Evolutionary conservation across 2,329 filamentous ascomycete genomes (phyloP).

Genomic region (Scedosporium boydii): DNA sequence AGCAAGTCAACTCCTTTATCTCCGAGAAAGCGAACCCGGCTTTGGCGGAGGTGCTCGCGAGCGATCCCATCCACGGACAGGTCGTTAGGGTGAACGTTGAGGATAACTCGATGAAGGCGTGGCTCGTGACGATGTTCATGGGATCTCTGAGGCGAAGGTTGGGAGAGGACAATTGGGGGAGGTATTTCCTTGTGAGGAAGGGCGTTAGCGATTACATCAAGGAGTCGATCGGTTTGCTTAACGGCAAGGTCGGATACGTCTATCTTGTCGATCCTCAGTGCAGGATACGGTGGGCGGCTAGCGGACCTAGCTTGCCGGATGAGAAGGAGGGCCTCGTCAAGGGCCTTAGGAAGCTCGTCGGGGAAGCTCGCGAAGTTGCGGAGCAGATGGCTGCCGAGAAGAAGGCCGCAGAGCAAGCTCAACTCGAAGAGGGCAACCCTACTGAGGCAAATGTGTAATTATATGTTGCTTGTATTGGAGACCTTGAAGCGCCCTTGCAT

Average conservation of each 20-base stretch:
- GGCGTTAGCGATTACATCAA: constrained; percentile 52
- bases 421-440: background rate
- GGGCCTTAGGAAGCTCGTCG: constrained; percentile 52
- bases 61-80: constrained; percentile 51
- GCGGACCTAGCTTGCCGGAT: constrained; percentile 54
- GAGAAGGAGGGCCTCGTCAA: constrained; percentile 60
- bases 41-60: constrained; percentile 52
- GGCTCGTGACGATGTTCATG: constrained; percentile 48
- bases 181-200: constrained; percentile 51
- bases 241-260: constrained; percentile 86
- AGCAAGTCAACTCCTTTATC: constrained; percentile 66
- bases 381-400: constrained; percentile 16
- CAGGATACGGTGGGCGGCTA: constrained; percentile 90
- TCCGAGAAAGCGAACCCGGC: constrained; percentile 56
- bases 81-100: constrained; percentile 82
- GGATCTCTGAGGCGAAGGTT: constrained; percentile 40
- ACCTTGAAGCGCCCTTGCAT: background rate
- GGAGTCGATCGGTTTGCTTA: constrained; percentile 62
- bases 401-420: constrained; percentile 2
- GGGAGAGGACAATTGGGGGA: constrained; percentile 42
- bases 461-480: background rate
- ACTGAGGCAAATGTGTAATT: background rate
- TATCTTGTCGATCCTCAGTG: constrained; percentile 84
- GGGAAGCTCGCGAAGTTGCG: constrained; percentile 39
- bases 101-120: constrained; percentile 61